Conservation (phyloP, 2,329 filamentous ascomycete genomes). For the Hypoxylon rubiginosum region DNA sequence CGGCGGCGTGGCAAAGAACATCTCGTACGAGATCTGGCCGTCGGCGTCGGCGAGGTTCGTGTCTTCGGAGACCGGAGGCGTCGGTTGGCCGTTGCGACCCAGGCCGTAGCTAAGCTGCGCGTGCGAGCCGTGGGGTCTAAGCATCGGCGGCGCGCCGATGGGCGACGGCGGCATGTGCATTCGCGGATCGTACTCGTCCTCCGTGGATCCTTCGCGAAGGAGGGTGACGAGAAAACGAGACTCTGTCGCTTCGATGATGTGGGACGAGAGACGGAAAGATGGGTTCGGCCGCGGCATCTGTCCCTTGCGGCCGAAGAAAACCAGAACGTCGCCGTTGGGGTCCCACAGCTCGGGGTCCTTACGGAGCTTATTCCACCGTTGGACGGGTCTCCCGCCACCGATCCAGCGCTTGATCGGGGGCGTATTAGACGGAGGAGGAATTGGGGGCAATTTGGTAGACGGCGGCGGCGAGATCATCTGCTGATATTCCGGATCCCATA, state of each 20-base stretch:
- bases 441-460: slow-evolving; percentile 58
- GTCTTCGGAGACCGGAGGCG: slow-evolving; percentile 62
- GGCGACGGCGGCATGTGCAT: slow-evolving; percentile 60
- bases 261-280: slow-evolving; percentile 70
- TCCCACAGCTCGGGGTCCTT: slow-evolving; percentile 74
- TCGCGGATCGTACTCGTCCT: slow-evolving; percentile 57
- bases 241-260: slow-evolving; percentile 69
- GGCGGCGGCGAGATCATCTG: slow-evolving; percentile 57
- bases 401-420: slow-evolving; percentile 67
- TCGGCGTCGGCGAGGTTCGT: slow-evolving; percentile 60
- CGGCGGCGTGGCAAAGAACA: slow-evolving; percentile 72
- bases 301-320: slow-evolving; percentile 65
- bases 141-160: slow-evolving; percentile 57
- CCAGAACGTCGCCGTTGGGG: slow-evolving; percentile 70
- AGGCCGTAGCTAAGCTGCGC: slow-evolving; percentile 45
- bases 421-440: slow-evolving; percentile 53
- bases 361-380: slow-evolving; percentile 69
- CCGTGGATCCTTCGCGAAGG: slow-evolving; percentile 66
- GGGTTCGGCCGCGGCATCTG: slow-evolving; percentile 62
- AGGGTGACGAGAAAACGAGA: slow-evolving; percentile 67
- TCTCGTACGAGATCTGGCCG: slow-evolving; percentile 71
- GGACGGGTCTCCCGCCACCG: slow-evolving; percentile 62
- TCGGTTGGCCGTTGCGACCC: slow-evolving; percentile 55
- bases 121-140: slow-evolving; percentile 51
- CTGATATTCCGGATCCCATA: slow-evolving; percentile 46